These are phyloP conservation scores for Sclerotinia sclerotiorum DNA, from an alignment of 2,329 filamentous ascomycete genomes.

Conservation along the genomic window DNA sequence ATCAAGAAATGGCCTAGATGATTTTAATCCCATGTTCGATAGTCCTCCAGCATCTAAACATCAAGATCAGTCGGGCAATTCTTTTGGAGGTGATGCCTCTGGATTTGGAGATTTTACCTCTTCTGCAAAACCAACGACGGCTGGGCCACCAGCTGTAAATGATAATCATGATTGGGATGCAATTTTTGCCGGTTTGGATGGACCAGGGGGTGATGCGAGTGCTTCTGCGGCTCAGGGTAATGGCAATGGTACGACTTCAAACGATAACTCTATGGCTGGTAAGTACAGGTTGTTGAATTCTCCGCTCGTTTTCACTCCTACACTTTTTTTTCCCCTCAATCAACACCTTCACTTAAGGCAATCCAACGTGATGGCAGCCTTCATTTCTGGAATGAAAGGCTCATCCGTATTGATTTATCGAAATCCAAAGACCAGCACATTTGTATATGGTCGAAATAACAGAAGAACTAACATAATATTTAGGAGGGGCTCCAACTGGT, in stretches of 20 bases:
- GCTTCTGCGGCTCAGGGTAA: conserved; percentile 25
- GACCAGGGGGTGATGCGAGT: conserved; percentile 41
- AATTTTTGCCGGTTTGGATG: conserved; percentile 81
- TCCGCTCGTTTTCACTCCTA: neutral
- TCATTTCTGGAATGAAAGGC: neutral
- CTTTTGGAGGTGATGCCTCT: conserved; percentile 33
- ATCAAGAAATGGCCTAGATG: conserved; percentile 63
- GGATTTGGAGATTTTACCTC: conserved; percentile 50
- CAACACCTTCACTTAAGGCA: too few relatives aligned
- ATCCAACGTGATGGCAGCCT: too few relatives aligned
- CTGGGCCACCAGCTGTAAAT: conserved; percentile 44
- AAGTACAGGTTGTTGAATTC: neutral
- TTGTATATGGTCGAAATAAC: neutral
- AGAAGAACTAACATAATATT: neutral
- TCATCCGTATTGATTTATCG: too few relatives aligned
- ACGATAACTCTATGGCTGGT: conserved; percentile 28
- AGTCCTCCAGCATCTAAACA: conserved; percentile 47
- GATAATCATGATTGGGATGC: conserved; percentile 87
- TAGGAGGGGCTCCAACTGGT: neutral
- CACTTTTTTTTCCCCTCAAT: neutral
- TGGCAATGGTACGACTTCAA: conserved; percentile 32
- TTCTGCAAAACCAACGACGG: conserved; percentile 48
- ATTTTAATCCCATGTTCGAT: conserved; percentile 82
- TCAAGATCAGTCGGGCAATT: conserved; percentile 35
- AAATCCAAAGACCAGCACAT: neutral